Percentiles rank a stretch among this genome's conserved stretches.
These are phyloP conservation scores for Perkinsus olseni DNA, from an alignment of 169 alveolate species.

Conservation along the genomic window DNA sequence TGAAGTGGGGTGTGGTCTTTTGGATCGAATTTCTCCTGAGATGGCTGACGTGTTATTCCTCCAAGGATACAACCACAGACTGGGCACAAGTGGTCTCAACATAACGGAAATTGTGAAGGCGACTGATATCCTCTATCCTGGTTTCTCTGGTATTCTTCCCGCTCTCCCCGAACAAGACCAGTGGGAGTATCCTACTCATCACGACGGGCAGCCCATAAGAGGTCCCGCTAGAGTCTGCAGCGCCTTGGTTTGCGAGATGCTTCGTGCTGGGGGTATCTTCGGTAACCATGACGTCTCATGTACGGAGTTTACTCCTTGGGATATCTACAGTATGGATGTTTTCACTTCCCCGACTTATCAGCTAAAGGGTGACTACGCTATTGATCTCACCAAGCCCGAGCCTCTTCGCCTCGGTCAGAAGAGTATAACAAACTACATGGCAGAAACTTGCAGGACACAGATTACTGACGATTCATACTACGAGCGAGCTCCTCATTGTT, in stretches of 20 bases:
- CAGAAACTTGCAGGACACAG: background rate
- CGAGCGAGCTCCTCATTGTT: background rate
- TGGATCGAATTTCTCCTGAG: background rate
- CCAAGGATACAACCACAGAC: background rate
- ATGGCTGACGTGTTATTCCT: background rate
- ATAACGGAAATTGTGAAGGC: background rate
- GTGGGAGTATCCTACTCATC: background rate
- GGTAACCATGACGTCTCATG: background rate
- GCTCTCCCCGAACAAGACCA: background rate
- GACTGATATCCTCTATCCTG: background rate
- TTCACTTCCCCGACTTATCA: background rate
- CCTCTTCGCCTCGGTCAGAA: background rate
- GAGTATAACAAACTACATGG: background rate
- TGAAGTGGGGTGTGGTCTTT: background rate
- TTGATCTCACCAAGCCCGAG: background rate
- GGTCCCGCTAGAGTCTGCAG: background rate
- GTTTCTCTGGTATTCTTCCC: background rate
- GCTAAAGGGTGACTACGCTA: background rate
- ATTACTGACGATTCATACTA: background rate
- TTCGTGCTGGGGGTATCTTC: background rate
- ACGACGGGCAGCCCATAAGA: background rate
- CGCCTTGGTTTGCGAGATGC: background rate
- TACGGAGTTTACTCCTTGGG: background rate
- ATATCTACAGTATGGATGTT: background rate
- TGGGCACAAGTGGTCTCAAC: background rate